A percentile compares a stretch with the other conserved stretches of the same genome.
Evolutionary conservation across 163 green algal species (phyloP).

Genomic region (Scenedesmus sp.): DNA sequence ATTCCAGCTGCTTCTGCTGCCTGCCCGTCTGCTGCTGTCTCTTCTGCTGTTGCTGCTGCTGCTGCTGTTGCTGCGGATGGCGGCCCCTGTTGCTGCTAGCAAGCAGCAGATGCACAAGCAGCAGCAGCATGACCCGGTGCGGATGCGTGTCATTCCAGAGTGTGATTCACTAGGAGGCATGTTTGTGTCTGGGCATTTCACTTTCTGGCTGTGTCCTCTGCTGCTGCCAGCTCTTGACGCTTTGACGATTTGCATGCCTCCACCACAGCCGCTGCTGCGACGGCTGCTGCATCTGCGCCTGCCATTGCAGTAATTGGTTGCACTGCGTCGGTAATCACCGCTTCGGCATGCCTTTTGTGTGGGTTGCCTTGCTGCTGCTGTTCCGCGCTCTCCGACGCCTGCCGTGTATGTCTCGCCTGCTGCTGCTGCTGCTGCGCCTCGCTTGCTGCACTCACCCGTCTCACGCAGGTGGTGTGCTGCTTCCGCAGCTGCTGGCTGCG

Average conservation of each 20-base stretch:
- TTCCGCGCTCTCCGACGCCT: not conserved
- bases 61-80: not conserved
- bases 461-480: constrained; percentile 8
- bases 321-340: not conserved
- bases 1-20: not conserved
- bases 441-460: constrained; percentile 19
- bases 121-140: not conserved
- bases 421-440: not conserved
- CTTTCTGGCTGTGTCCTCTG: not conserved
- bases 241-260: not conserved
- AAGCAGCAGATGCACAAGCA: not conserved
- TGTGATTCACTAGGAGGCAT: not conserved
- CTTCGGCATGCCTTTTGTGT: not conserved
- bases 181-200: not conserved
- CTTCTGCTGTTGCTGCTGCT: not conserved
- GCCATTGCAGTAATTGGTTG: not conserved
- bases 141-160: not conserved
- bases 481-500: constrained; percentile 11
- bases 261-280: not conserved
- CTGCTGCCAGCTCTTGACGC: not conserved
- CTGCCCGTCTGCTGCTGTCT: not conserved
- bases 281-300: not conserved
- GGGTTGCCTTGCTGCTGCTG: not conserved
- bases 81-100: not conserved
- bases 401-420: not conserved